Base-by-base conservation (phyloP, 2,329 filamentous ascomycete species). In the Stromatinia cepivora region DNA sequence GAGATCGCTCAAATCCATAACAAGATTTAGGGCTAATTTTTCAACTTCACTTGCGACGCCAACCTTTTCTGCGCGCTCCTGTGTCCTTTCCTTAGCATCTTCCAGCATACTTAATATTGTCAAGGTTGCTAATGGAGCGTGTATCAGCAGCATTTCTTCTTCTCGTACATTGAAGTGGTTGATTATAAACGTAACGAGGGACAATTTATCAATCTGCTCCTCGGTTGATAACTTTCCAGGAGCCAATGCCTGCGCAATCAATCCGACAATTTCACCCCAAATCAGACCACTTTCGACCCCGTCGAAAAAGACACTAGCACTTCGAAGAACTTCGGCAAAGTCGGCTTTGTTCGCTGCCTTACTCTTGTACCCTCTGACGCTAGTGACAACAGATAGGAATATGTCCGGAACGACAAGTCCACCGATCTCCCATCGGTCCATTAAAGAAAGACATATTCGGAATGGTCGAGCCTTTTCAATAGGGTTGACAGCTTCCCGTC, bases 371-470 rank as follows among this genome's bases (percentile, higher is more conserved):
- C 84, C 82, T 73, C 90, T 88, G 50, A 97, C 90, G 75, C 90
- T 96, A 77, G 90, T 86, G 75, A 99, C 87, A 36, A 94, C 89
- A 4, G 94, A 92, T 20, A 97, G 83, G 77, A 99, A 98, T 20
- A 98, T 87, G 71, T 93, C 90, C 0, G 94, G 92, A 1, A 98
- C 90, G 59, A 99, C 89, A 25, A 94, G 84, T 1, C 93, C 93
- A 42, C 95, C 95, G 73, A 99, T 94, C 79, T 99, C 95, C 94
- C 93, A 98, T 70, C 94, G 89, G 80, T 99, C 95, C 95, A 99
- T 98, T 66, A 99, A 83, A 22, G 96, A 97, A 3, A 98, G 85
- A 76, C 93, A 96, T 72, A 98, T 92, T 69, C 94, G 89, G 77
- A 97, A 97, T 0, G 95, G 94, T 52, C 89, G 89, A 28, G 93